Percentiles rank a stretch among this genome's conserved stretches.
Evolutionary conservation across 345 rosid species (phyloP).

Genomic region (Eucalyptus caleyi): DNA sequence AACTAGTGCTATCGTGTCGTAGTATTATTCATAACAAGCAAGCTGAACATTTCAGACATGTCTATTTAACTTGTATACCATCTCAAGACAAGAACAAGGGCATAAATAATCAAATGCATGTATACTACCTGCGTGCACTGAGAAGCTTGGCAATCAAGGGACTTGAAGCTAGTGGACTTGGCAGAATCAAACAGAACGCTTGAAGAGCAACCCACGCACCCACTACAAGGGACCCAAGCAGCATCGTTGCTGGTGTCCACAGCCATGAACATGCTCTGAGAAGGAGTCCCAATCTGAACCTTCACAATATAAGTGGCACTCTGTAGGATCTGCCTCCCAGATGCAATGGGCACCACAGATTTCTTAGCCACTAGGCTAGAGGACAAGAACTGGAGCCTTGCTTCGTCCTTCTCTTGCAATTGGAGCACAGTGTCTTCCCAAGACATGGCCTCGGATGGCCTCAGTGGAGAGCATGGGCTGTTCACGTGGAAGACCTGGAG

Average conservation of each 20-base stretch:
- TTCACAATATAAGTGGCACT: constrained; percentile 75
- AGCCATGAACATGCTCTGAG: constrained; percentile 79
- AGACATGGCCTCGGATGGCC: constrained; percentile 36
- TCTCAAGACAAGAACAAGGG: neutral
- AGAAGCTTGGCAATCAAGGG: constrained; percentile 50
- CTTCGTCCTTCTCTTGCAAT: constrained; percentile 58
- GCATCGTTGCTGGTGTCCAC: constrained; percentile 87
- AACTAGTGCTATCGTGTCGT: neutral
- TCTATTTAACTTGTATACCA: neutral
- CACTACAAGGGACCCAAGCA: constrained; percentile 76
- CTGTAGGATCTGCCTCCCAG: constrained; percentile 69
- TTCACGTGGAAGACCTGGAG: constrained; percentile 63
- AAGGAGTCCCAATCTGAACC: constrained; percentile 72
- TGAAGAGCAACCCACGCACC: constrained; percentile 74
- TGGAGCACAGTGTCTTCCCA: constrained; percentile 75
- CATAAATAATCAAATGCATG: neutral
- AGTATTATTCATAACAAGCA: neutral
- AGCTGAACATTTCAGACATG: neutral
- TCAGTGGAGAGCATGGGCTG: constrained; percentile 78
- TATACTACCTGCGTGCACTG: constrained; percentile 70
- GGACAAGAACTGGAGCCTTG: constrained; percentile 41
- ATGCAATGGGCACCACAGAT: constrained; percentile 80
- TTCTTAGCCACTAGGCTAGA: constrained; percentile 57
- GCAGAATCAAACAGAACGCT: constrained; percentile 32
- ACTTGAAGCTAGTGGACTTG: constrained; percentile 42